Conservation (phyloP, 2,329 filamentous ascomycete genomes). For the Alternaria panax region DNA sequence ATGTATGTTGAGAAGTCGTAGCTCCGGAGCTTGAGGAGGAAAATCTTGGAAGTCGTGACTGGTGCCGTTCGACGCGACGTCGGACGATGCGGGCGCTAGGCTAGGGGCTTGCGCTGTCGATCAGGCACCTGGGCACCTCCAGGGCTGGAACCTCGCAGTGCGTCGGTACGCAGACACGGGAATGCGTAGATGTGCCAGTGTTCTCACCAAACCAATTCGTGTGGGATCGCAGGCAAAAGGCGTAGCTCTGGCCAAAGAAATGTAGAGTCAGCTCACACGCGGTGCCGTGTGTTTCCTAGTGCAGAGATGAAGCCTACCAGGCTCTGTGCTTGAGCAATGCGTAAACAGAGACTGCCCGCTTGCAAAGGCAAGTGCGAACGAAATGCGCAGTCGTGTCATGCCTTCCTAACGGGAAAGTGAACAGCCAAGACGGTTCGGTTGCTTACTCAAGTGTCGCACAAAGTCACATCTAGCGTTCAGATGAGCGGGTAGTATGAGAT, state of each 20-base stretch:
- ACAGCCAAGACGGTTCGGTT: too few species aligned
- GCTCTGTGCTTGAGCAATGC: too few species aligned
- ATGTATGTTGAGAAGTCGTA: neutral
- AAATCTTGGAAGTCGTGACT: neutral
- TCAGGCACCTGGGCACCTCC: neutral
- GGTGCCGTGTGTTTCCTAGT: neutral
- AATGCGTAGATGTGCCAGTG: neutral
- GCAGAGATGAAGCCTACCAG: neutral
- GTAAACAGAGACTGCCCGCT: too few species aligned
- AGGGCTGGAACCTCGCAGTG: neutral
- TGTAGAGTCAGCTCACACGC: neutral
- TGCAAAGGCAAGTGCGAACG: too few species aligned
- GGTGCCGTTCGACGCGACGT: neutral
- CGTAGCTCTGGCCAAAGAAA: neutral
- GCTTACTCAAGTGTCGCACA: too few species aligned
- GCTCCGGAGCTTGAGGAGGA: neutral
- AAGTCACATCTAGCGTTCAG: too few species aligned
- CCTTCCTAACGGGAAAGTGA: too few species aligned
- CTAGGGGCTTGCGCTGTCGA: neutral
- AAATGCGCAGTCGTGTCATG: too few species aligned
- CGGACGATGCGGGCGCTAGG: conserved; percentile 3
- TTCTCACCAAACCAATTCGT: neutral
- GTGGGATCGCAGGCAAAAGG: neutral
- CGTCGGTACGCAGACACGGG: neutral
- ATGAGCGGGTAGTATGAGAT: too few species aligned